Conservation (phyloP, 2,329 filamentous ascomycete genomes). For the Pseudogymnoascus sp. region DNA sequence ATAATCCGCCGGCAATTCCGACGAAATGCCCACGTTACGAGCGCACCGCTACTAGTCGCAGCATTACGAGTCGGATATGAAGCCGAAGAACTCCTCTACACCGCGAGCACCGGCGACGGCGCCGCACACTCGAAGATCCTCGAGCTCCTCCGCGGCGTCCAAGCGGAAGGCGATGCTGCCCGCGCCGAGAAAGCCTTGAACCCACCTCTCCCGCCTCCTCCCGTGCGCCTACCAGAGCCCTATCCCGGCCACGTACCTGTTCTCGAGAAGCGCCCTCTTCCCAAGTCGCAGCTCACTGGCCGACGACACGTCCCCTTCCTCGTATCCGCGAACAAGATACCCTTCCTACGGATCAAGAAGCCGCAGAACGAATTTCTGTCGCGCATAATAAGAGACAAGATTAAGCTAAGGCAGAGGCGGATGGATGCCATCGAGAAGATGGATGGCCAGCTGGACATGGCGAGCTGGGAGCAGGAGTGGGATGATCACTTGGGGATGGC, state of each 20-base stretch:
- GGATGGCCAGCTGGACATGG: constrained; percentile 28
- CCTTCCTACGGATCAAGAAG: constrained; percentile 61
- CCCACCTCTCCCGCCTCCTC: constrained; percentile 24
- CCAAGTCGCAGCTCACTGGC: constrained; percentile 41
- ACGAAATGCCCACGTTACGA: constrained; percentile 51
- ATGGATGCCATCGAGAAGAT: constrained; percentile 34
- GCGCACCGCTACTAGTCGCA: constrained; percentile 51
- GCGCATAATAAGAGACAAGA: constrained; percentile 49
- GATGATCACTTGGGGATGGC: constrained; percentile 27
- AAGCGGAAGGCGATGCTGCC: constrained; percentile 3
- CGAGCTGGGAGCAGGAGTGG: constrained; percentile 41
- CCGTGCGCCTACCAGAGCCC: constrained; percentile 17
- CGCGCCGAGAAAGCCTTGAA: constrained; percentile 34
- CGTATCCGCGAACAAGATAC: constrained; percentile 46
- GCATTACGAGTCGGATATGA: constrained; percentile 64
- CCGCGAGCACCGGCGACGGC: constrained; percentile 20
- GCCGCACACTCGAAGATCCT: constrained; percentile 20
- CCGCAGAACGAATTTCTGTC: constrained; percentile 55
- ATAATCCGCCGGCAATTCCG: constrained; percentile 57
- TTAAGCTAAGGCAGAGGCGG: constrained; percentile 36
- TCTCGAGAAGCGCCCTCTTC: constrained; percentile 46
- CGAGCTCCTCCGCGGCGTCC: constrained; percentile 1
- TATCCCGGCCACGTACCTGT: constrained; percentile 33
- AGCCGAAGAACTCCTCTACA: constrained; percentile 25
- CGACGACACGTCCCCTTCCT: constrained; percentile 53